Conservation (phyloP, 169 alveolate species). For the Cryptosporidium ubiquitum region DNA sequence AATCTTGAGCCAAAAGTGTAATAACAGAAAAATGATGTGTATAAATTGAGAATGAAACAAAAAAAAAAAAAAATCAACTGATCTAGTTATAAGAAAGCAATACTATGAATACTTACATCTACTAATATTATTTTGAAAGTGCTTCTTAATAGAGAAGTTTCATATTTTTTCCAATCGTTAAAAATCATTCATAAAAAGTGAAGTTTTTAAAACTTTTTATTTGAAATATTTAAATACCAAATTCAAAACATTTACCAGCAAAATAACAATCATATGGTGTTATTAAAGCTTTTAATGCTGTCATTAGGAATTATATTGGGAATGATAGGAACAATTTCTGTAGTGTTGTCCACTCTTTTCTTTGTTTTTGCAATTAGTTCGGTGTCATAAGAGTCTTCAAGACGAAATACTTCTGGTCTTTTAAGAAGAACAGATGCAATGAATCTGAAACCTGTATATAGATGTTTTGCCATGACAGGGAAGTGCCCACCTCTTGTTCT, state of each 20-base stretch:
- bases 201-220: neutral
- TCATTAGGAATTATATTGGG: neutral
- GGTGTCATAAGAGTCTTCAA: slow-evolving; percentile 46
- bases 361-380: slow-evolving; percentile 41
- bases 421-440: slow-evolving; percentile 55
- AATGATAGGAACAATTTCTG: slow-evolving; percentile 34
- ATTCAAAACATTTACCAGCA: neutral
- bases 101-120: slow-evolving; percentile 8
- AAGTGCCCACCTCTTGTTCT: slow-evolving; percentile 55
- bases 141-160: slow-evolving; percentile 1
- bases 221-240: neutral
- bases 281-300: neutral
- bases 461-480: slow-evolving; percentile 40
- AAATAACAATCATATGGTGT: neutral
- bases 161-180: neutral
- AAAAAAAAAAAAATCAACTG: neutral
- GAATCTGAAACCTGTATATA: slow-evolving; percentile 69
- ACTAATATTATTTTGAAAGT: neutral
- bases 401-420: slow-evolving; percentile 50
- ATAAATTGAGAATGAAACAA: neutral
- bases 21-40: neutral
- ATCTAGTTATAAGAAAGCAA: neutral
- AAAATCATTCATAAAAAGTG: neutral
- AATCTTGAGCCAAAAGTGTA: no score
- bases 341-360: slow-evolving; percentile 17